Conservation (phyloP, 495 filamentous ascomycete genomes). For the Podospora sp. region DNA sequence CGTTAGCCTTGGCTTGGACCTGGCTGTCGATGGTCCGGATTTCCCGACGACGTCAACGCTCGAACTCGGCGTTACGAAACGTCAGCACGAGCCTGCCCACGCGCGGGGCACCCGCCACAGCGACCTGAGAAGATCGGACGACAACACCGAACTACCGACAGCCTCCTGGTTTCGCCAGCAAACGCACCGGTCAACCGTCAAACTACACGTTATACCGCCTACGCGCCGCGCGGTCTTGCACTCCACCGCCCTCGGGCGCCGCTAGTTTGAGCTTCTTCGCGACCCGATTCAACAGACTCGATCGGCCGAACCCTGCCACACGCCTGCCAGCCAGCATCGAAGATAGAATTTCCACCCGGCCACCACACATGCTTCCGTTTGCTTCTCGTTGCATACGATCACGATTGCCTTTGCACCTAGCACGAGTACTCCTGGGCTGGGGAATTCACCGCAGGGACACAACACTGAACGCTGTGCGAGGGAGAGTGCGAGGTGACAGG, state of each 20-base stretch:
- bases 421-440: slow-evolving; percentile 10
- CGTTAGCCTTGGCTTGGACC: not conserved
- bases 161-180: not conserved
- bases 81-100: not conserved
- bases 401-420: slow-evolving; percentile 8
- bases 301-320: slow-evolving; percentile 20
- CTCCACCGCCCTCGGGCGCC: slow-evolving; percentile 17
- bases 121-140: not conserved
- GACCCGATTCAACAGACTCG: slow-evolving; percentile 8
- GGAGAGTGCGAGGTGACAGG: slow-evolving; percentile 30
- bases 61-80: slow-evolving; percentile 9
- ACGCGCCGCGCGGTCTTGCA: slow-evolving; percentile 29
- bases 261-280: not conserved
- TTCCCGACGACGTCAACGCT: slow-evolving; percentile 6
- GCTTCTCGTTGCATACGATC: not conserved
- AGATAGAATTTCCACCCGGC: not conserved
- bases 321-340: not conserved
- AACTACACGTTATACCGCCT: slow-evolving; percentile 28
- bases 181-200: slow-evolving; percentile 15
- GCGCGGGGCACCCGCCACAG: not conserved
- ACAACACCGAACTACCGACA: slow-evolving; percentile 4
- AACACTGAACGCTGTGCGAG: slow-evolving; percentile 16
- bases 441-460: slow-evolving; percentile 23
- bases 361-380: not conserved
- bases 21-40: slow-evolving; percentile 10